phyloP scores from a whole-genome alignment of 139 green algal species.

The Chlamydomonas sp. region DNA sequence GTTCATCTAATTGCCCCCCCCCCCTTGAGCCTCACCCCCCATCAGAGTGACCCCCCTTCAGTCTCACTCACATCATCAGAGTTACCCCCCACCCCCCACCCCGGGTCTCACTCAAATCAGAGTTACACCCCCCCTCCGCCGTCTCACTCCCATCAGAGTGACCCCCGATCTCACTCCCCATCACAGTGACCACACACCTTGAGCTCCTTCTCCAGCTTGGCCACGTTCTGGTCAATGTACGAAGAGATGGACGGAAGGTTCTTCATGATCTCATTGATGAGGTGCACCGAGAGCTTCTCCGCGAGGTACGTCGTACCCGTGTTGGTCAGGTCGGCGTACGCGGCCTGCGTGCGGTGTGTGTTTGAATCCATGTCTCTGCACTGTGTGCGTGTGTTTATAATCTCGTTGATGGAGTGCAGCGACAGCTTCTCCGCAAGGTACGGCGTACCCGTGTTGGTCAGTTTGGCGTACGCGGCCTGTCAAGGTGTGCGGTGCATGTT shows the following conservation, averaged over 20 bases:
- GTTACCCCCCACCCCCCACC: too few relatives aligned
- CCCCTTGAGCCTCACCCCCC: too few relatives aligned
- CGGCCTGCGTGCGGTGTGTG: slow-evolving; percentile 28
- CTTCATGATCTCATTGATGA: slow-evolving; percentile 18
- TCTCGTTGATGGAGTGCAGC: slow-evolving; percentile 67
- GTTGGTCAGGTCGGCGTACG: slow-evolving; percentile 44
- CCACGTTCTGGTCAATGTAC: slow-evolving; percentile 34
- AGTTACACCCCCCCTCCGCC: too few relatives aligned
- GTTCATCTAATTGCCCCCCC: too few relatives aligned
- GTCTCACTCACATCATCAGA: too few relatives aligned
- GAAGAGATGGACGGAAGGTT: slow-evolving; percentile 7
- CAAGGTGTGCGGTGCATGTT: too few relatives aligned
- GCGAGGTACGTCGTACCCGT: slow-evolving; percentile 65
- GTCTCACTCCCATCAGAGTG: too few relatives aligned
- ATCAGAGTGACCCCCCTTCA: too few relatives aligned
- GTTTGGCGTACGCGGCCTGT: slow-evolving; percentile 32
- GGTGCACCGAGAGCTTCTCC: slow-evolving; percentile 54
- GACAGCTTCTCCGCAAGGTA: slow-evolving; percentile 71
- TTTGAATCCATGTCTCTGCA: too few relatives aligned
- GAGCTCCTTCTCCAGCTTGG: slow-evolving; percentile 64
- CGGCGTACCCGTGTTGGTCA: slow-evolving; percentile 52
- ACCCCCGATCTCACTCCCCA: too few relatives aligned
- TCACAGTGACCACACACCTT: too few relatives aligned
- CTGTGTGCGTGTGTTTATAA: slow-evolving; percentile 63
- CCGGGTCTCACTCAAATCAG: too few relatives aligned